These are phyloP conservation scores for Phytophthora brassicae DNA, from an alignment of 352 stramenopile species.

Conservation along the genomic window DNA sequence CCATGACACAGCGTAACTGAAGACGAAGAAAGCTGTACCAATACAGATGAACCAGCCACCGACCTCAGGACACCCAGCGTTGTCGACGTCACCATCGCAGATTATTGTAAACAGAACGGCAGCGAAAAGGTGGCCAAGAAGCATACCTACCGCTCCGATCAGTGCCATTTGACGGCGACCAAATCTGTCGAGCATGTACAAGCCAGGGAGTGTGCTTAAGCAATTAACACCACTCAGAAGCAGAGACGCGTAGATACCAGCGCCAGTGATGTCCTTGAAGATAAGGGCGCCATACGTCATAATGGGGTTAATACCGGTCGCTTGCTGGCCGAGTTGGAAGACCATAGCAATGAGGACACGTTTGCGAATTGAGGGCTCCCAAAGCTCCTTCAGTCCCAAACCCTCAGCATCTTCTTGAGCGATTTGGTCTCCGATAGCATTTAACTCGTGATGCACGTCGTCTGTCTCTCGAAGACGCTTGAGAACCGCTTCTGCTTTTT, in stretches of 20 bases:
- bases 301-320: conserved; percentile 38
- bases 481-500: conserved; percentile 39
- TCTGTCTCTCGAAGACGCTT: conserved; percentile 35
- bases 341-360: conserved; percentile 35
- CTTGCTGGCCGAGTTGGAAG: conserved; percentile 45
- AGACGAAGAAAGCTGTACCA: conserved; percentile 31
- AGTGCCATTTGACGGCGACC: conserved; percentile 35
- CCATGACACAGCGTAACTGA: conserved; percentile 23
- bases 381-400: conserved; percentile 25
- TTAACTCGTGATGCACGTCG: conserved; percentile 33
- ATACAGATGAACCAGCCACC: conserved; percentile 44
- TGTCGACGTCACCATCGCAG: conserved; percentile 30
- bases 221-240: conserved; percentile 33
- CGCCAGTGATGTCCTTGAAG: conserved; percentile 38
- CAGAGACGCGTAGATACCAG: conserved; percentile 28
- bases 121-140: conserved; percentile 34
- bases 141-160: conserved; percentile 36
- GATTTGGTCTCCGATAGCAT: conserved; percentile 40
- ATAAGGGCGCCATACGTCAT: conserved; percentile 33
- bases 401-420: conserved; percentile 21
- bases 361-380: conserved; percentile 23
- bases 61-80: conserved; percentile 21
- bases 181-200: conserved; percentile 28
- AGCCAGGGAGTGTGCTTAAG: conserved; percentile 25
- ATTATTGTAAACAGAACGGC: conserved; percentile 32